Evolutionary conservation across 345 rosid genomes (phyloP), one percentile per base, ranked within the genome.

Genomic region (Gossypium anomalum): DNA sequence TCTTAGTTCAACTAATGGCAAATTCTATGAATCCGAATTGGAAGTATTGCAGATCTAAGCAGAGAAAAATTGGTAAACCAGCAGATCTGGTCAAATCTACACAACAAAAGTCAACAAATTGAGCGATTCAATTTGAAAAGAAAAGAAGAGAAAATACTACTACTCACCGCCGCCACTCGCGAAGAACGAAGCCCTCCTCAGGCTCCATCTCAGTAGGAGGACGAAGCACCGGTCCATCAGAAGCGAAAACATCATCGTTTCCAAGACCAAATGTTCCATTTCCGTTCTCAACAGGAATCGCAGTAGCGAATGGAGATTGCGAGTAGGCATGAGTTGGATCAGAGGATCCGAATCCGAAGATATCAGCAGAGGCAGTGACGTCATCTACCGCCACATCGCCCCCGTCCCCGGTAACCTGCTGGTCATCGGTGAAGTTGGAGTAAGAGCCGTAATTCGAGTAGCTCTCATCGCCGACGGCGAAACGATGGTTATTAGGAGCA

Each of bases 151-250:
- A 51, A 72, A 3, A 0, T 22, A 23, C 43, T 15, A 25, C 43
- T 25, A 67, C 92, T 89, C 64, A 90, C 96, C 90, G 90, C 38
- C 96, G 90, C 96, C 96, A 90, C 78, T 90, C 93, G 45, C 92
- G 91, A 53, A 90, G 86, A 59, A 87, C 88, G 43, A 59, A 78
- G 17, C 93, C 92, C 80, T 87, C 90, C 77, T 90, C 96, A 3
- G 87, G 77, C 78, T 69, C 82, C 93, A 90, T 82, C 76, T 89
- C 93, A 56, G 70, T 29, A 17, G 90, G 93, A 20, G 91, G 89
- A 59, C 93, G 96, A 75, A 90, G 92, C 74, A 90, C 72, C 23
- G 93, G 93, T 2, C 92, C 96, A 75, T 86, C 93, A 13, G 88
- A 72, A 59, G 73, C 74, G 74, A 90, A 90, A 14, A 85, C 53